Evolutionary conservation across 306 rosid genomes (phyloP).

Genomic region (Hylodesmum podocarpum): DNA sequence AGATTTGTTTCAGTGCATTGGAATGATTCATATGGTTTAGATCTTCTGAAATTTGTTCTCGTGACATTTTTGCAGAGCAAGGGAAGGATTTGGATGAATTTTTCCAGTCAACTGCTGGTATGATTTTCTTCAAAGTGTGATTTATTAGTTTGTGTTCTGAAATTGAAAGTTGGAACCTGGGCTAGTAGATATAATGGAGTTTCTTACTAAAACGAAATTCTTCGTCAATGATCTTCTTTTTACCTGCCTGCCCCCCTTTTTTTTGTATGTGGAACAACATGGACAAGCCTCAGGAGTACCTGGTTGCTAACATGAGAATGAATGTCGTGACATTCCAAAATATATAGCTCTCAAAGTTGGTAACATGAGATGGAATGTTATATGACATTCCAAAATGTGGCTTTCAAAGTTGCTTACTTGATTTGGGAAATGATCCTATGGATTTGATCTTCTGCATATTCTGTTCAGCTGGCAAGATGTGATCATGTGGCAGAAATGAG

Average conservation of each 20-base stretch:
- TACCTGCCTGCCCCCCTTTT: not conserved
- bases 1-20: not conserved
- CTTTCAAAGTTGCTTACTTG: not conserved
- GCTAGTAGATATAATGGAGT: not conserved
- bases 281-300: not conserved
- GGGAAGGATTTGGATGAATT: constrained; percentile 82
- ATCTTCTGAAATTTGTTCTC: constrained; percentile 23
- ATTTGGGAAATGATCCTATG: not conserved
- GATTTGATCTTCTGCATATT: not conserved
- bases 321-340: not conserved
- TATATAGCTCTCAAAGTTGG: not conserved
- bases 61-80: constrained; percentile 57
- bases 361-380: not conserved
- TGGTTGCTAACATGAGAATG: not conserved
- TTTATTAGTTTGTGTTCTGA: not conserved
- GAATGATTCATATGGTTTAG: not conserved
- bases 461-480: not conserved
- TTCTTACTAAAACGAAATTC: not conserved
- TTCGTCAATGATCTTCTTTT: not conserved
- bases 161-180: not conserved
- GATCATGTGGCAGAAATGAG: not conserved
- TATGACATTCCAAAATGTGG: not conserved
- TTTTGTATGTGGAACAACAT: not conserved
- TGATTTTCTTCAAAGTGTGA: constrained; percentile 2
- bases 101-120: constrained; percentile 90